Evolutionary conservation across 306 rosid species (phyloP).

Genomic region (Hylodesmum podocarpum): DNA sequence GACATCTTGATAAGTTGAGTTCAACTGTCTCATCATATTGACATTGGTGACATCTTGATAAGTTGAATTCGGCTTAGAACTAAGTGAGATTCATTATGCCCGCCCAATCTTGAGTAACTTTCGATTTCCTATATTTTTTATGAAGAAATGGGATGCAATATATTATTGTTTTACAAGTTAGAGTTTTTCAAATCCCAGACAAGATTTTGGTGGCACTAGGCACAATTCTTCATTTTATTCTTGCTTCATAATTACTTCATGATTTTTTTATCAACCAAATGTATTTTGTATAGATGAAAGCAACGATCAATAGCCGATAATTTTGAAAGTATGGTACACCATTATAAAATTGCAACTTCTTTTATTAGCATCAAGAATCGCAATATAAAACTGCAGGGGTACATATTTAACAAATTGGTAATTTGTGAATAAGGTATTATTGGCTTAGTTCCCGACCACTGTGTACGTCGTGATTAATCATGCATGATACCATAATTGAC

Average conservation of each 20-base stretch:
- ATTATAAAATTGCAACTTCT: not conserved
- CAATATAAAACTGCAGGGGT: not conserved
- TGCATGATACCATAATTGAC: conserved; percentile 17
- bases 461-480: not conserved
- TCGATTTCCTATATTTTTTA: too few species aligned
- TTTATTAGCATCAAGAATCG: not conserved
- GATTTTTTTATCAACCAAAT: not conserved
- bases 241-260: not conserved
- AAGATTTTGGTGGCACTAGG: conserved; percentile 22
- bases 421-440: not conserved
- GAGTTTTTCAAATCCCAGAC: not conserved
- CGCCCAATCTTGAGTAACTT: too few species aligned
- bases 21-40: too few species aligned
- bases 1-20: too few species aligned
- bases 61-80: too few species aligned
- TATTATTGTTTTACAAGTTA: not conserved
- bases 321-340: not conserved
- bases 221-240: not conserved
- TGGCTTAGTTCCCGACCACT: not conserved
- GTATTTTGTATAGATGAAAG: not conserved
- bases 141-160: not conserved
- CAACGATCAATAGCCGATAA: not conserved
- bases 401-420: not conserved
- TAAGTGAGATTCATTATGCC: too few species aligned
- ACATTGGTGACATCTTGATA: too few species aligned